Percentiles rank a stretch among this genome's conserved stretches.
Conservation (phyloP, 306 rosid genomes). For the Cicer cuneatum region DNA sequence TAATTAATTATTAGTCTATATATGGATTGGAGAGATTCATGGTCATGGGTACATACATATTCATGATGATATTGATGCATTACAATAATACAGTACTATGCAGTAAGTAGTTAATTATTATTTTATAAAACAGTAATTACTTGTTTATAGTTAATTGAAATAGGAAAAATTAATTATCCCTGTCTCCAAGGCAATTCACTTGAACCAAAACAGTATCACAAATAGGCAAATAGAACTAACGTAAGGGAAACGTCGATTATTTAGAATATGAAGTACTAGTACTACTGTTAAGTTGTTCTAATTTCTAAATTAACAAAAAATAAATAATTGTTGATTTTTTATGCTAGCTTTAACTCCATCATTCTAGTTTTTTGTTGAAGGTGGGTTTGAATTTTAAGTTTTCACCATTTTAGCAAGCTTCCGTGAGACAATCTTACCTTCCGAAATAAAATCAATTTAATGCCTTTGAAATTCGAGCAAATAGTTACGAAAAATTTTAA, state of each 20-base stretch:
- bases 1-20: conserved; percentile 7
- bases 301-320: background rate
- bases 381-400: conserved; percentile 18
- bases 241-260: conserved; percentile 4
- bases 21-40: background rate
- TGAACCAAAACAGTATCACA: background rate
- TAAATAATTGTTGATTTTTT: background rate
- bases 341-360: background rate
- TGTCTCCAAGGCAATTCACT: background rate
- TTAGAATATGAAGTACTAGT: background rate
- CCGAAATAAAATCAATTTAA: conserved; percentile 28
- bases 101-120: no score
- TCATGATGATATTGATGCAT: background rate
- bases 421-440: conserved; percentile 12
- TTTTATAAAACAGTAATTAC: no score
- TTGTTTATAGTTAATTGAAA: background rate
- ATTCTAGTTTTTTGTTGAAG: conserved; percentile 22
- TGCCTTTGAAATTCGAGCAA: conserved; percentile 43
- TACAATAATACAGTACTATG: no score
- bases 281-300: background rate
- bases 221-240: background rate
- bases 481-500: background rate
- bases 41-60: background rate
- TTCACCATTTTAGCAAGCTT: conserved; percentile 34
- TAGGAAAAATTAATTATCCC: background rate